These are phyloP conservation scores for Coniochaeta ligniaria DNA, from an alignment of 2,329 filamentous ascomycete genomes.

Conservation along the genomic window DNA sequence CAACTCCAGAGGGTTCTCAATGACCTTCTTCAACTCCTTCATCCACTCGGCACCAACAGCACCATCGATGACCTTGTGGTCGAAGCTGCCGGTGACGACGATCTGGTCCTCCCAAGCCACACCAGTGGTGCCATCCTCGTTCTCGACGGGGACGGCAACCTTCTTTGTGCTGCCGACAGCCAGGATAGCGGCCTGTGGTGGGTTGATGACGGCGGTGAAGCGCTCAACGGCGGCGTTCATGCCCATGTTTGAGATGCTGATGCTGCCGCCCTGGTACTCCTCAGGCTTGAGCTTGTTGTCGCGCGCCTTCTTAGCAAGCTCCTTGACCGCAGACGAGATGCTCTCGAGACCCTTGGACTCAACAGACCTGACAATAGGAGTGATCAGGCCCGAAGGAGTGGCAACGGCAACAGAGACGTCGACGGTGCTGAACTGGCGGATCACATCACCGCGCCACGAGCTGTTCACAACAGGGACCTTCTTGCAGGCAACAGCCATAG, in stretches of 20 bases:
- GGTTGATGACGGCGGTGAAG: slow-evolving; percentile 99
- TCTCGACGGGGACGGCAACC: slow-evolving; percentile 82
- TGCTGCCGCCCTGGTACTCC: slow-evolving; percentile 97
- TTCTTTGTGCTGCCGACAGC: slow-evolving; percentile 93
- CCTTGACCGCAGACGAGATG: slow-evolving; percentile 88
- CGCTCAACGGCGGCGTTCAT: slow-evolving; percentile 96
- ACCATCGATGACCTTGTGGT: slow-evolving; percentile 98
- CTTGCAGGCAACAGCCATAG: slow-evolving; percentile 76
- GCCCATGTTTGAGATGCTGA: slow-evolving; percentile 99
- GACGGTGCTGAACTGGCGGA: slow-evolving; percentile 88
- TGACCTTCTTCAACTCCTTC: slow-evolving; percentile 90
- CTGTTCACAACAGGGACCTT: slow-evolving; percentile 97
- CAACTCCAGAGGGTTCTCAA: slow-evolving; percentile 95
- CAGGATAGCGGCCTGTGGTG: slow-evolving; percentile 90
- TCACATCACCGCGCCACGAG: slow-evolving; percentile 83
- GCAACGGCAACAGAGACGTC: slow-evolving; percentile 95
- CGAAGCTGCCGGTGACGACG: slow-evolving; percentile 87
- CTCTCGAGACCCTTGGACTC: slow-evolving; percentile 78
- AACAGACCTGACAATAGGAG: slow-evolving; percentile 88
- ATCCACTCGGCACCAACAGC: slow-evolving; percentile 96
- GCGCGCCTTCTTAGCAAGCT: slow-evolving; percentile 90
- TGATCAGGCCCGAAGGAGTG: slow-evolving; percentile 90
- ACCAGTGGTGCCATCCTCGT: slow-evolving; percentile 66
- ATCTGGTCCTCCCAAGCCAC: slow-evolving; percentile 98
- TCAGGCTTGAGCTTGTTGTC: slow-evolving; percentile 99